These are phyloP conservation scores for Coprinellus micaceus DNA, from an alignment of 768 basidiomycete species.

Conservation along the genomic window DNA sequence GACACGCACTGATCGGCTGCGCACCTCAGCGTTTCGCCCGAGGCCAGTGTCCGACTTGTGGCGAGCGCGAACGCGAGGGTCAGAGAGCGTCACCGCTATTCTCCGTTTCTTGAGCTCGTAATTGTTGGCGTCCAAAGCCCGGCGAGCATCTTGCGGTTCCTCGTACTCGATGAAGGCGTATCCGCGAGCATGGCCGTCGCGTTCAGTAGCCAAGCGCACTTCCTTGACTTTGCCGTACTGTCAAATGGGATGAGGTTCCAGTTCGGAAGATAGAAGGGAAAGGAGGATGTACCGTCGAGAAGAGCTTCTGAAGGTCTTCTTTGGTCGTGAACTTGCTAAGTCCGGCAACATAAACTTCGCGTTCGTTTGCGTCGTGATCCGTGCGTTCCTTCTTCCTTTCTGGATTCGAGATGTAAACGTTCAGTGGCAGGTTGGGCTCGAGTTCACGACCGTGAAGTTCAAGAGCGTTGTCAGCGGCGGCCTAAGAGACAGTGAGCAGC, in stretches of 20 bases:
- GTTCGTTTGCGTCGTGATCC: slow-evolving; percentile 78
- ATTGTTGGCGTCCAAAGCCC: slow-evolving; percentile 78
- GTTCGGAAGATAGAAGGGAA: background rate
- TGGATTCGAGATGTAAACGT: slow-evolving; percentile 87
- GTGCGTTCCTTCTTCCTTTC: slow-evolving; percentile 85
- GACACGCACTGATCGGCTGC: slow-evolving; percentile 72
- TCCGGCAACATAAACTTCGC: slow-evolving; percentile 86
- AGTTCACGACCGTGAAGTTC: slow-evolving; percentile 75
- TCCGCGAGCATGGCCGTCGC: slow-evolving; percentile 69
- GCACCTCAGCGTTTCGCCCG: slow-evolving; percentile 51
- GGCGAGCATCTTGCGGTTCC: slow-evolving; percentile 67
- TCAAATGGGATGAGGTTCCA: background rate
- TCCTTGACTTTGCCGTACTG: slow-evolving; percentile 85
- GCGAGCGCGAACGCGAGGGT: slow-evolving; percentile 58
- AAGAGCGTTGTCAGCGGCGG: slow-evolving; percentile 71
- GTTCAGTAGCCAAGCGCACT: slow-evolving; percentile 72
- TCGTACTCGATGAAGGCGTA: slow-evolving; percentile 94
- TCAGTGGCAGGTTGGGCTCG: slow-evolving; percentile 62
- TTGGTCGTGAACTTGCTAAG: slow-evolving; percentile 75
- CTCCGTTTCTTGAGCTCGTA: slow-evolving; percentile 85
- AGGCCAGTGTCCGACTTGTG: slow-evolving; percentile 56
- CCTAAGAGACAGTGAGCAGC: too few species aligned
- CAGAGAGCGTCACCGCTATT: slow-evolving; percentile 84
- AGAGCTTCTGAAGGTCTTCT: slow-evolving; percentile 73
- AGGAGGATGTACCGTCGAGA: slow-evolving; percentile 57